These are phyloP conservation scores for Colletotrichum godetiae DNA, from an alignment of 2,329 filamentous ascomycete genomes.

Conservation along the genomic window DNA sequence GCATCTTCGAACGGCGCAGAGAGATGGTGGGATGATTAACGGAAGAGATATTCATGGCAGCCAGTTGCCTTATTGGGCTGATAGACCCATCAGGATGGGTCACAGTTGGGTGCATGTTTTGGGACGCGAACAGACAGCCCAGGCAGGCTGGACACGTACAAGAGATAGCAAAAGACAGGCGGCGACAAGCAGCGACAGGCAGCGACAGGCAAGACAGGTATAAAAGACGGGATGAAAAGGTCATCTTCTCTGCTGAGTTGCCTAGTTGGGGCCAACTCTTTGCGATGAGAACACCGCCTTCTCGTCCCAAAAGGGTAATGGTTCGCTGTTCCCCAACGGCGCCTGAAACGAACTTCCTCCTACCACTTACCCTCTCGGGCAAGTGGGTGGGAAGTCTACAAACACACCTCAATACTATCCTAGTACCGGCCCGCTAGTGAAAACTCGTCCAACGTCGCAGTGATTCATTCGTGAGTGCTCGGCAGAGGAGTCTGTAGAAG, in stretches of 20 bases:
- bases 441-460: neutral
- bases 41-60: neutral
- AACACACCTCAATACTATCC: neutral
- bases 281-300: neutral
- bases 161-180: neutral
- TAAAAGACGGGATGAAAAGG: conserved; percentile 16
- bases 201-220: conserved; percentile 6
- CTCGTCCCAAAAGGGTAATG: conserved; percentile 7
- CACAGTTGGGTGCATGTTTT: neutral
- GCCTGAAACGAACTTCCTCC: conserved; percentile 25
- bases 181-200: neutral
- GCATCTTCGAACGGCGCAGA: neutral
- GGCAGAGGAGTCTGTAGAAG: neutral
- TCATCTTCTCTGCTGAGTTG: neutral
- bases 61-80: conserved; percentile 10
- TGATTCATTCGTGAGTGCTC: neutral
- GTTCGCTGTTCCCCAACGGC: conserved; percentile 17
- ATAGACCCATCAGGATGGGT: neutral
- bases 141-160: neutral
- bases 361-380: conserved; percentile 7
- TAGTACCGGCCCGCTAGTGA: conserved; percentile 5
- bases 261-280: neutral
- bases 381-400: conserved; percentile 11
- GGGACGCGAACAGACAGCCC: conserved; percentile 19
- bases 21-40: neutral